Evolutionary conservation across 371 early-diverging fungal genomes (phyloP).

Genomic region (Haplosporangium sp.): DNA sequence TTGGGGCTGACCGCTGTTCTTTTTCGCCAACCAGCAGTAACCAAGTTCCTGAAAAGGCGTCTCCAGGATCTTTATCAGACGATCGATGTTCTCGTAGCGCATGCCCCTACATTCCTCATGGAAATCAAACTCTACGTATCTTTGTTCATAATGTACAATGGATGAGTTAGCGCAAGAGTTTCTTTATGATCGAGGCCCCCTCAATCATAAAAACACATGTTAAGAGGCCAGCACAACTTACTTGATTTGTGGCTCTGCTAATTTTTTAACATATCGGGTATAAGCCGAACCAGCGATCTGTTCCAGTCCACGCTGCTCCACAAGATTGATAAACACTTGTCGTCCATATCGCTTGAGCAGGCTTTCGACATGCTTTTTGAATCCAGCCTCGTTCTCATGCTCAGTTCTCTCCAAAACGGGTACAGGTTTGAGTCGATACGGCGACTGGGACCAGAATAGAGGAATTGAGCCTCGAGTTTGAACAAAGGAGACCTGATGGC

Average conservation of each 20-base stretch:
- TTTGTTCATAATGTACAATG: no score
- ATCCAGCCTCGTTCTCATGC: conserved; percentile 66
- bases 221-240: conserved; percentile 1
- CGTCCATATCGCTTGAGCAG: conserved; percentile 80
- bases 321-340: conserved; percentile 88
- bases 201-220: neutral
- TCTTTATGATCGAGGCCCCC: no score
- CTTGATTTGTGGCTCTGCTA: conserved; percentile 65
- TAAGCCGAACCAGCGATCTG: conserved; percentile 84
- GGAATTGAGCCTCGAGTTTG: conserved; percentile 75
- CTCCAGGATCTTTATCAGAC: conserved; percentile 81
- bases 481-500: conserved; percentile 71
- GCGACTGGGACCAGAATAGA: conserved; percentile 78
- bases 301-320: conserved; percentile 93
- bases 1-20: neutral
- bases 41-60: conserved; percentile 72
- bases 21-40: conserved; percentile 69
- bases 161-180: no score
- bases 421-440: conserved; percentile 73
- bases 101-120: conserved; percentile 95
- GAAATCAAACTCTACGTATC: conserved; percentile 94
- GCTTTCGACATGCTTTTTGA: conserved; percentile 79
- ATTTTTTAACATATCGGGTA: conserved; percentile 51
- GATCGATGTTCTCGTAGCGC: conserved; percentile 74
- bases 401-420: conserved; percentile 69